Evolutionary conservation across 768 basidiomycete species (phyloP).

Genomic region (Tephrocybe sp.): DNA sequence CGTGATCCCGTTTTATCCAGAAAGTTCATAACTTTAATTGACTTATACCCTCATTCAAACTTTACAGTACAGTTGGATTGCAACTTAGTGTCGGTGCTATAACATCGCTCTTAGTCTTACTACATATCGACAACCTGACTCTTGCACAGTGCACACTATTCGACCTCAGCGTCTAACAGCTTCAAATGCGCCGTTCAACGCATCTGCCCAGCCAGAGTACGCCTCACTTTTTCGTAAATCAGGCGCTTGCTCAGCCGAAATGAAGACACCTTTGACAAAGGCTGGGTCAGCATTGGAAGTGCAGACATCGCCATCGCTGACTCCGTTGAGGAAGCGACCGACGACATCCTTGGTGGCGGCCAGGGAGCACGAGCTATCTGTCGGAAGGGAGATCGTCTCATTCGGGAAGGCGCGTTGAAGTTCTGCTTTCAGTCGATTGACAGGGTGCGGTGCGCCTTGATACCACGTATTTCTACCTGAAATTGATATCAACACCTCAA

Average conservation of each 20-base stretch:
- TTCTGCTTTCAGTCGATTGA: slow-evolving; percentile 33
- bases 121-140: too few relatives aligned
- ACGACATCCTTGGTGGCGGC: slow-evolving; percentile 47
- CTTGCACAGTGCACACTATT: too few relatives aligned
- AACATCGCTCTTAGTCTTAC: too few relatives aligned
- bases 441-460: slow-evolving; percentile 36
- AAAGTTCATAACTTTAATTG: too few relatives aligned
- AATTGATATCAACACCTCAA: not conserved
- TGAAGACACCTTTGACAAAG: slow-evolving; percentile 34
- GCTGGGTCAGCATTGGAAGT: slow-evolving; percentile 21
- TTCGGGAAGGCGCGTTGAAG: slow-evolving; percentile 31
- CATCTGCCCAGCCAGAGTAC: slow-evolving; percentile 35
- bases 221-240: slow-evolving; percentile 18
- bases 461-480: slow-evolving; percentile 27
- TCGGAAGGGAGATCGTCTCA: slow-evolving; percentile 40
- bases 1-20: too few relatives aligned
- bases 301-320: slow-evolving; percentile 30
- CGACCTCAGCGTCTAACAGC: too few relatives aligned
- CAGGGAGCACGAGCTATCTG: slow-evolving; percentile 38
- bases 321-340: slow-evolving; percentile 43
- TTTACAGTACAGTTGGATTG: too few relatives aligned
- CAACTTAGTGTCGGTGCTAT: too few relatives aligned
- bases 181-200: too few relatives aligned
- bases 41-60: too few relatives aligned
- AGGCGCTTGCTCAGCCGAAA: slow-evolving; percentile 42